These are phyloP conservation scores for Neobulgaria alba DNA, from an alignment of 2,329 filamentous ascomycete genomes.

Conservation along the genomic window DNA sequence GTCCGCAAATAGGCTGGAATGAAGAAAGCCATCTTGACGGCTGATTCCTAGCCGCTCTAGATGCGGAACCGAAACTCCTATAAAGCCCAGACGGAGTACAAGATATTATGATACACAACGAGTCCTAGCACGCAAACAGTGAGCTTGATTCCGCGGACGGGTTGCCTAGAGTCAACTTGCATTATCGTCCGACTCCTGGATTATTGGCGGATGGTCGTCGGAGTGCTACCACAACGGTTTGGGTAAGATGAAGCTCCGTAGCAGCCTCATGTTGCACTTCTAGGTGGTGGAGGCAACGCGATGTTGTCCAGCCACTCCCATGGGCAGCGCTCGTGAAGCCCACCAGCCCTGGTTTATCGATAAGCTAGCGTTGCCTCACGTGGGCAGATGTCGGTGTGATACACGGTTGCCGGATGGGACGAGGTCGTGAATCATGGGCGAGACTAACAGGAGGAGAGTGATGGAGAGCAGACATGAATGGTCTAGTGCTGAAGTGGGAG, in stretches of 20 bases:
- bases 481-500: too few species aligned
- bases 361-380: too few species aligned
- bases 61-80: too few species aligned
- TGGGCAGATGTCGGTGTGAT: background rate
- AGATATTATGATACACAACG: background rate
- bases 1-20: conserved; percentile 26
- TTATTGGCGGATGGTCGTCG: background rate
- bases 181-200: background rate
- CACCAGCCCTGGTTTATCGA: too few species aligned
- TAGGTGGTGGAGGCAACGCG: background rate
- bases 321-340: too few species aligned
- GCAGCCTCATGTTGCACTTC: background rate
- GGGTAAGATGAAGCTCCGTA: background rate
- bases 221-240: background rate
- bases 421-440: too few species aligned
- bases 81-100: background rate
- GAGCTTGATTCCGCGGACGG: background rate
- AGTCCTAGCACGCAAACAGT: background rate
- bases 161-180: background rate
- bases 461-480: too few species aligned
- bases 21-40: conserved; percentile 27
- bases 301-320: background rate
- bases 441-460: too few species aligned
- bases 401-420: background rate
- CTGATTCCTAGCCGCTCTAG: background rate